A percentile compares a stretch with the other conserved stretches of the same genome.
phyloP scores from a whole-genome alignment of 176 grass and related monocot species.

The Ampelocalamus luodianensis region DNA sequence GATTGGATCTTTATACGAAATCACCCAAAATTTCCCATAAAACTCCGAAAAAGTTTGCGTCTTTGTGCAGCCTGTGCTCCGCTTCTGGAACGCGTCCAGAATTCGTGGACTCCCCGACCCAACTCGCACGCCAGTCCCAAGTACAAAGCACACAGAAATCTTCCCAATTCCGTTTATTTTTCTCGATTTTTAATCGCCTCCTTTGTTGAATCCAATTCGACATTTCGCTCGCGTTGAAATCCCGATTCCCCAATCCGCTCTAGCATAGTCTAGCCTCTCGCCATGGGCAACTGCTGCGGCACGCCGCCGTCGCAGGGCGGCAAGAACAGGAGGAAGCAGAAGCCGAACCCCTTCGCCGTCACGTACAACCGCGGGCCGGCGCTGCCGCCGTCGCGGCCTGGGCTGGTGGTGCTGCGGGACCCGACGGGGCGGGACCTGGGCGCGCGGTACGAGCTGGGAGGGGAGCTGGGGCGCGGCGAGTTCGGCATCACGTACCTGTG shows the following conservation, averaged over 20 bases:
- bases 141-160: constrained; percentile 36
- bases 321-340: constrained; percentile 39
- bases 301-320: constrained; percentile 42
- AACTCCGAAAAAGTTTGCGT: constrained; percentile 13
- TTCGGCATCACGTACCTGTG: constrained; percentile 73
- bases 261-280: neutral
- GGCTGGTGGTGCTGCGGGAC: constrained; percentile 62
- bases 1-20: constrained; percentile 4
- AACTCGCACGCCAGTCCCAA: constrained; percentile 37
- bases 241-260: neutral
- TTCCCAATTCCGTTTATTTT: constrained; percentile 11
- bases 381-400: constrained; percentile 19
- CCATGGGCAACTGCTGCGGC: constrained; percentile 77
- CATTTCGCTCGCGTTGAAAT: neutral
- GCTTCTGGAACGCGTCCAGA: constrained; percentile 49
- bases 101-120: constrained; percentile 45
- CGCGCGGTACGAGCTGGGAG: constrained; percentile 52
- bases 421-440: constrained; percentile 53
- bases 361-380: constrained; percentile 47
- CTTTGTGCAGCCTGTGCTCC: neutral
- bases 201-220: constrained; percentile 32
- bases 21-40: neutral
- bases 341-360: constrained; percentile 50
- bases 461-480: constrained; percentile 75
- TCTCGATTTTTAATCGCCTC: neutral